Evolutionary conservation across 2,329 filamentous ascomycete species (phyloP).

Genomic region (Gnomoniopsis smithogilvyi): DNA sequence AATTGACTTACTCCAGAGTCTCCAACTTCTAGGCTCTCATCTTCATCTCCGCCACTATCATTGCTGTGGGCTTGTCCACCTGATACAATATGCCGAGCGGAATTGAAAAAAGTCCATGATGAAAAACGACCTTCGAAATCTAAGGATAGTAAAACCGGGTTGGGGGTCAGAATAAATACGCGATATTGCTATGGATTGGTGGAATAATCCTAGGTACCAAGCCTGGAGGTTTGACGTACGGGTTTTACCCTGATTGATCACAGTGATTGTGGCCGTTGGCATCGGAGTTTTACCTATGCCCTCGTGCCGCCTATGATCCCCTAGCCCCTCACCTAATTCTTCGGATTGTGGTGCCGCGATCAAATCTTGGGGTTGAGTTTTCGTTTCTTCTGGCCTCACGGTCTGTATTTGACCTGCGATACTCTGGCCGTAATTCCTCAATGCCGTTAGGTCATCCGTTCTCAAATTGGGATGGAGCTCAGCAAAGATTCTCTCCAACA

Average conservation of each 20-base stretch:
- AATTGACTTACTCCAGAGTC: background rate
- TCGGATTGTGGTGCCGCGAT: too few relatives aligned
- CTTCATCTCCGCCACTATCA: background rate
- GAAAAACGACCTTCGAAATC: background rate
- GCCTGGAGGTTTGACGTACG: background rate
- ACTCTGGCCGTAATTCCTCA: too few relatives aligned
- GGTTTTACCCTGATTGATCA: background rate
- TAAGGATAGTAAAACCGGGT: background rate
- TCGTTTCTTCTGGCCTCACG: background rate
- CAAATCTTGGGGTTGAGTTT: background rate
- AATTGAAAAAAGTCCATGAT: background rate
- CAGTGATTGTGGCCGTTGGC: background rate
- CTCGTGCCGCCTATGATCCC: background rate
- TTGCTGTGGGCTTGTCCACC: background rate
- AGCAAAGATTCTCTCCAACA: background rate
- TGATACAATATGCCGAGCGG: background rate
- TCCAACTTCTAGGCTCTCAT: too few relatives aligned
- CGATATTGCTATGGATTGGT: too few relatives aligned
- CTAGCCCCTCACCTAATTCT: background rate
- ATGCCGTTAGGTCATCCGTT: background rate
- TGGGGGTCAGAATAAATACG: too few relatives aligned
- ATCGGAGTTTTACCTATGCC: background rate
- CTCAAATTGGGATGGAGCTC: background rate
- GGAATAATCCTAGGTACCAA: background rate
- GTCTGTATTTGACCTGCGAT: background rate